Base-by-base conservation (phyloP, 2,329 filamentous ascomycete genomes). In the Ophiocordyceps camponoti-saundersi region DNA sequence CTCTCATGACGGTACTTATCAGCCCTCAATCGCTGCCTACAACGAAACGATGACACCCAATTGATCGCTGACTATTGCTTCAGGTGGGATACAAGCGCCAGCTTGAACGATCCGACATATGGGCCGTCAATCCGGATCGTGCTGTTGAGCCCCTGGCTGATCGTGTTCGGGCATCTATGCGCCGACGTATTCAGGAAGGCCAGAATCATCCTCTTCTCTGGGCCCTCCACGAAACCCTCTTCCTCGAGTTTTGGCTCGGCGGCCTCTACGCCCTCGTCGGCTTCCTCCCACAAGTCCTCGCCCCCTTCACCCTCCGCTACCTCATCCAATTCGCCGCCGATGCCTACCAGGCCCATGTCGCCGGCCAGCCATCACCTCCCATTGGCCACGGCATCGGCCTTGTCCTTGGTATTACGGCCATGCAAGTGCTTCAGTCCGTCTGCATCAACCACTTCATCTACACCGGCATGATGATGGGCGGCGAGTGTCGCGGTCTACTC, bases 361-460 rank as follows among this genome's bases (percentile, higher is more conserved):
- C 60, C 0, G 66, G 66, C 8, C 52, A 57, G 1, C 70, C 79
- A 0, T 67, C 72, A 1, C 90, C 92, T 0, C 59, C 75, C 46
- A 79, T 96, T 45, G 80, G 80, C 3, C 70, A 72, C 43, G 92
- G 90, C 21, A 68, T 96, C 48, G 90, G 89, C 0, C 68, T 95
- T 30, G 88, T 88, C 2, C 62, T 96, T 48, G 90, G 85, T 10
- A 82, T 96, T 48, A 88, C 85, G 1, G 61, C 73, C 41, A 92
- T 96, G 86, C 89, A 95, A 61, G 71, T 89, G 20, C 58, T 82
- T 12, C 86, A 94, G 63, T 90, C 83, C 59, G 58, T 94, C 52
- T 78, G 79, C 23, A 86, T 80, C 2, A 93, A 89, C 57, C 90
- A 96, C 58, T 95, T 94, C 65, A 82, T 96, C 57, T 96, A 90